phyloP scores from a whole-genome alignment of 768 basidiomycete species.

The Trametes cubensis region DNA sequence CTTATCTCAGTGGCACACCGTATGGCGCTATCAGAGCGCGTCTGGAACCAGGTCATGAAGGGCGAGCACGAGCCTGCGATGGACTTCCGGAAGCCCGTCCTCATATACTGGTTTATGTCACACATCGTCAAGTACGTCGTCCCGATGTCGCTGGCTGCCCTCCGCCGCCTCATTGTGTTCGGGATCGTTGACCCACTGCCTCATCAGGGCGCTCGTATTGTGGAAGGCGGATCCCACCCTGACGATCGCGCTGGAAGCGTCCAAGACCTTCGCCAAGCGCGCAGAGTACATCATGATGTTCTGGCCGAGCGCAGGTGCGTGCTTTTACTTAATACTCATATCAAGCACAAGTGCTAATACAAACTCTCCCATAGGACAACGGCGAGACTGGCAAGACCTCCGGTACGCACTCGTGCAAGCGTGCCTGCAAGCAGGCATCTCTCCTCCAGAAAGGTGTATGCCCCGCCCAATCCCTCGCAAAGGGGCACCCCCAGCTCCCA shows the following conservation, averaged over 20 bases:
- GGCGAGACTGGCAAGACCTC: slow-evolving; percentile 48
- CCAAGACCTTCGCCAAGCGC: slow-evolving; percentile 57
- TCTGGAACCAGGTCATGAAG: slow-evolving; percentile 7
- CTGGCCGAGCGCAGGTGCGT: slow-evolving; percentile 66
- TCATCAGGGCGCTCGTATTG: slow-evolving; percentile 52
- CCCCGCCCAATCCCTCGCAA: slow-evolving; percentile 12
- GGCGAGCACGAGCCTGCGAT: neutral
- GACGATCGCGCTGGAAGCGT: slow-evolving; percentile 61
- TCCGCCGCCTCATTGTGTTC: neutral
- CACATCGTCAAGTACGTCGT: slow-evolving; percentile 60
- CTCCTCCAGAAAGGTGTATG: slow-evolving; percentile 19
- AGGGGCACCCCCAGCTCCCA: neutral
- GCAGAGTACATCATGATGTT: slow-evolving; percentile 62
- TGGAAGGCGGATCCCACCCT: slow-evolving; percentile 65
- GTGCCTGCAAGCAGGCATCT: slow-evolving; percentile 51
- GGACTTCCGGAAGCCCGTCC: slow-evolving; percentile 56
- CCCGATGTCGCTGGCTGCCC: too few species aligned
- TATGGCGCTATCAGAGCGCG: slow-evolving; percentile 12
- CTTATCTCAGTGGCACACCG: slow-evolving; percentile 3
- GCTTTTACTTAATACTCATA: too few species aligned
- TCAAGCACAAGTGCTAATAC: neutral
- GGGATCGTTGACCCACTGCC: neutral
- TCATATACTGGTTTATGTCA: slow-evolving; percentile 77
- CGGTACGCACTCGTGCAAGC: slow-evolving; percentile 49
- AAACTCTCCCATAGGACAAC: slow-evolving; percentile 47